Evolutionary conservation across 2,329 filamentous ascomycete genomes (phyloP).

Genomic region (Paecilomyces formosus): DNA sequence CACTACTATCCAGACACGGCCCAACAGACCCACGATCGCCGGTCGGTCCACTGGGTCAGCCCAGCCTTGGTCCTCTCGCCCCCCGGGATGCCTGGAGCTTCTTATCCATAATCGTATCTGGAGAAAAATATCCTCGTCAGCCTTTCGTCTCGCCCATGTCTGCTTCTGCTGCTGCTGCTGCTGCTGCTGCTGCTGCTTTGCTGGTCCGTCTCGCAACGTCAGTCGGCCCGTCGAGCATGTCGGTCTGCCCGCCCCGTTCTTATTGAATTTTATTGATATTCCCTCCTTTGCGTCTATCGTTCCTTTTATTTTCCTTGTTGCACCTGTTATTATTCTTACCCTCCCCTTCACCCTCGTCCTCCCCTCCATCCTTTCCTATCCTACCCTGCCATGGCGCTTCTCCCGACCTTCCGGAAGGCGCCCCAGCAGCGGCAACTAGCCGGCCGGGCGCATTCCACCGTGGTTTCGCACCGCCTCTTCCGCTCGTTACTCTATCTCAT

Average conservation of each 20-base stretch:
- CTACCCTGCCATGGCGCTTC: constrained; percentile 14
- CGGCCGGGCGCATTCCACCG: constrained; percentile 22
- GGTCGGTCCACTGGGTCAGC: neutral
- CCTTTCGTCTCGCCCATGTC: neutral
- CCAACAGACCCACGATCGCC: neutral
- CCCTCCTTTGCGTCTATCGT: neutral
- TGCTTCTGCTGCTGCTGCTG: neutral
- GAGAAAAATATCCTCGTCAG: neutral
- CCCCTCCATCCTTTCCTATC: neutral
- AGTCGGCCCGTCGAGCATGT: neutral
- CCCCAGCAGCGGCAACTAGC: constrained; percentile 16
- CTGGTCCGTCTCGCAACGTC: neutral
- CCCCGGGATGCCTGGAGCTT: neutral
- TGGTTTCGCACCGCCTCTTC: constrained; percentile 53
- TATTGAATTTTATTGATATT: neutral
- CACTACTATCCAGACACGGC: neutral
- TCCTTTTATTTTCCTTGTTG: neutral
- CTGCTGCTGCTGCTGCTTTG: neutral
- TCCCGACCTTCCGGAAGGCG: constrained; percentile 19
- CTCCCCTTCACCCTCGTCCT: neutral
- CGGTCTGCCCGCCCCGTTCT: neutral
- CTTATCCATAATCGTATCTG: neutral
- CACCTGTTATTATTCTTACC: neutral
- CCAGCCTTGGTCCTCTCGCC: neutral
- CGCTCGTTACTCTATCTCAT: constrained; percentile 66